Evolutionary conservation across 2,329 filamentous ascomycete genomes (phyloP), one percentile per base, ranked within the genome.

Genomic region (Cladobotryum mycophilum): DNA sequence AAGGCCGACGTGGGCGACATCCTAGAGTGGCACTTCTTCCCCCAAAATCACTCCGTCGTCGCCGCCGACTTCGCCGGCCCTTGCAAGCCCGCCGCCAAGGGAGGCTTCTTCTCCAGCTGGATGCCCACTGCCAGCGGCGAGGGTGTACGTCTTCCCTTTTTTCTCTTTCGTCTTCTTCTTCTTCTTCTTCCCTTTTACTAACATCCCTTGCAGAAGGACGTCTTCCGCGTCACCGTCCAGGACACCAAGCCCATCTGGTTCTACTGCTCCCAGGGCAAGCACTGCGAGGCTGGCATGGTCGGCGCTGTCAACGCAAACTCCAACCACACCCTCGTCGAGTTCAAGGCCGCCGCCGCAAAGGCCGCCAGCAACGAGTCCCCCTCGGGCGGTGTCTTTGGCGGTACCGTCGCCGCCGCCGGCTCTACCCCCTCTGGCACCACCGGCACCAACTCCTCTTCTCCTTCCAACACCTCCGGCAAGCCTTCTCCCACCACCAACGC

Each of bases 11-110:
- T 67, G 5, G 76, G 75, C 48, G 73, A 76, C 53, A 56, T 72
- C 3, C 59, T 80, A 47, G 76, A 79, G 62, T 80, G 71, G 64
- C 70, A 74, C 55, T 79, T 73, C 67, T 68, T 68, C 53, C 67
- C 74, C 4, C 59, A 59, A 50, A 74, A 71, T 61, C 76, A 78
- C 68, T 71, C 68, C 25, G 67, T 79, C 38, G 66, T 56, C 14
- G 69, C 74, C 55, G 71, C 73, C 25, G 67, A 71, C 40, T 79
- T 78, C 58, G 66, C 66, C 50, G 66, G 70, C 13, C 76, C 76
- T 1, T 81, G 78, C 61, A 56, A 70, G 25, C 74, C 76, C 14
- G 47, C 53, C 20, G 8, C 52, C 8, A 17, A 47, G 8, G 57
- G 53, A 17, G 58, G 58, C 6, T 55, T 55, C 54, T 56, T 35